Conservation (phyloP, 2,329 filamentous ascomycete genomes). For the Sporothrix luriei region DNA sequence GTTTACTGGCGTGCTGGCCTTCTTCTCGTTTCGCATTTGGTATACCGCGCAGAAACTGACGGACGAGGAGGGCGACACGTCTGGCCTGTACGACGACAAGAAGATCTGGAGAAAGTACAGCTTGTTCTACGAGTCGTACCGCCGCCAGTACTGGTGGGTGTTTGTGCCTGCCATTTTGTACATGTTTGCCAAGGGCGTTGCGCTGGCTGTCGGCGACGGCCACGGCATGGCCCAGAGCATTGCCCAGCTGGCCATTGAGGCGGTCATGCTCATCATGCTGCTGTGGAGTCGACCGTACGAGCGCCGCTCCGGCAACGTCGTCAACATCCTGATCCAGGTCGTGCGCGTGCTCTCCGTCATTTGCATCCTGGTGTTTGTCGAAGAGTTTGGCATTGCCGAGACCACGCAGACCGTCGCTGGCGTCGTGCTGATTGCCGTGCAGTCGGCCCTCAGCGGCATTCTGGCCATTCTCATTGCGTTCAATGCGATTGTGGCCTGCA, state of each 20-base stretch:
- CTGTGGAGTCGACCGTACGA: slow-evolving; percentile 86
- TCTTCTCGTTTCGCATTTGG: slow-evolving; percentile 85
- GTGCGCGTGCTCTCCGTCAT: slow-evolving; percentile 85
- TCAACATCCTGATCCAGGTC: slow-evolving; percentile 89
- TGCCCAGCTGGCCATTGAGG: slow-evolving; percentile 79
- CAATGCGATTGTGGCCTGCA: slow-evolving; percentile 82
- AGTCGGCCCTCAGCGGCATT: slow-evolving; percentile 78
- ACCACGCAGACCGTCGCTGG: slow-evolving; percentile 94
- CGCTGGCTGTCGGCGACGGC: slow-evolving; percentile 82
- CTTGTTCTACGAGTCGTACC: slow-evolving; percentile 95
- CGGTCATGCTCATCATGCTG: slow-evolving; percentile 74
- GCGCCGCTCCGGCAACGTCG: slow-evolving; percentile 82
- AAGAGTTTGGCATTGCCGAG: slow-evolving; percentile 84
- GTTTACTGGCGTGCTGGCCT: slow-evolving; percentile 79
- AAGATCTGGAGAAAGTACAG: slow-evolving; percentile 93
- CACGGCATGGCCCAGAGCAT: slow-evolving; percentile 80
- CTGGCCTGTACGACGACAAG: slow-evolving; percentile 82
- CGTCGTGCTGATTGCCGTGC: slow-evolving; percentile 88
- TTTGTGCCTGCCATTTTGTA: slow-evolving; percentile 89
- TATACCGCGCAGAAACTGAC: slow-evolving; percentile 73
- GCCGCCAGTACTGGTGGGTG: slow-evolving; percentile 94
- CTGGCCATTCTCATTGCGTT: slow-evolving; percentile 85
- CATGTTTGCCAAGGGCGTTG: slow-evolving; percentile 83
- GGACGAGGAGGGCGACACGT: slow-evolving; percentile 70
- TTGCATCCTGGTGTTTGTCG: slow-evolving; percentile 90